These are phyloP conservation scores for Cystofilobasidium capitatum DNA, from an alignment of 768 basidiomycete genomes.

Conservation along the genomic window DNA sequence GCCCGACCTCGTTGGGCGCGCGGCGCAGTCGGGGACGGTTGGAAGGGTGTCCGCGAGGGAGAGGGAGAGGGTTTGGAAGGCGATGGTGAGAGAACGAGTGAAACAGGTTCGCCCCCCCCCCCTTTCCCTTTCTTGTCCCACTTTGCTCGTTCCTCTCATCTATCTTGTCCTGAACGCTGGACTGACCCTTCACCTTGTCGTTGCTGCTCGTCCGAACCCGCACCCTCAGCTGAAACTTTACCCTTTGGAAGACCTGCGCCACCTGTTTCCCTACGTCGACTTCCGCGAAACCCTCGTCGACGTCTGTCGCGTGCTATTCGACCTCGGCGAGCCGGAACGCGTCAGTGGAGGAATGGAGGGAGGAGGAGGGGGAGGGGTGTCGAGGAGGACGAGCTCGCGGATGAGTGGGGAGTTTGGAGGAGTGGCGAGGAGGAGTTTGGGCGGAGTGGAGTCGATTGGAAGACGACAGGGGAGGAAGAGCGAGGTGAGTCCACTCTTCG, in stretches of 20 bases:
- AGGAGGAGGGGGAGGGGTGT: no score
- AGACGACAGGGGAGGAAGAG: neutral
- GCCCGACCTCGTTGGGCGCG: no score
- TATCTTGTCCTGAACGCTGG: no score
- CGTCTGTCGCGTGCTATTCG: neutral
- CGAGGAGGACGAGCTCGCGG: neutral
- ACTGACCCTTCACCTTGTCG: no score
- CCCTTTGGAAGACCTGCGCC: neutral
- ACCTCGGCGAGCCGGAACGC: no score
- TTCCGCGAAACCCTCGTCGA: neutral
- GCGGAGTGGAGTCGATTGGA: neutral
- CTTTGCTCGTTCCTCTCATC: no score
- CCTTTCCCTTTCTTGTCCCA: no score
- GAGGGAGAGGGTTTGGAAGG: no score
- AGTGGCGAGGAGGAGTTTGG: neutral
- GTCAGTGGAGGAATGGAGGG: no score
- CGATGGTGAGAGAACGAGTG: no score
- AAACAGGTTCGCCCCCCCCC: no score
- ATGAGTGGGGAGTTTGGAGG: neutral
- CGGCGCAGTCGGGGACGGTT: neutral
- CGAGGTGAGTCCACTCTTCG: neutral
- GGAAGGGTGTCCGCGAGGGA: neutral
- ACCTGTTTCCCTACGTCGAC: neutral
- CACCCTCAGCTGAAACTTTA: neutral
- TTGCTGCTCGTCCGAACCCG: no score